Percentiles rank a stretch among this genome's conserved stretches.
These are phyloP conservation scores for Diaporthe vexans DNA, from an alignment of 2,329 filamentous ascomycete genomes.

Conservation along the genomic window DNA sequence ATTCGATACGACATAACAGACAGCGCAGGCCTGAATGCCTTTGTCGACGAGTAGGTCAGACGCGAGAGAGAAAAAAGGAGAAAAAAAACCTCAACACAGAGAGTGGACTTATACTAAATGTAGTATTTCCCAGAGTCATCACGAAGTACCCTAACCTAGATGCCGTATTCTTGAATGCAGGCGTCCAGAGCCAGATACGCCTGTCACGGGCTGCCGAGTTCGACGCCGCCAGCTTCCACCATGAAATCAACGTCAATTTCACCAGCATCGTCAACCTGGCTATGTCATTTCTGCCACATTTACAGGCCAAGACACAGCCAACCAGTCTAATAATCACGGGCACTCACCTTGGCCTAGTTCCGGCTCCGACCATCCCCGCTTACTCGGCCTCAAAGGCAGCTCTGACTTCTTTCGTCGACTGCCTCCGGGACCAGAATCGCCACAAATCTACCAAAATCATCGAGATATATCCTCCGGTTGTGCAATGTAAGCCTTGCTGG, in stretches of 20 bases:
- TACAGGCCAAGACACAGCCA: conserved; percentile 44
- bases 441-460: conserved; percentile 52
- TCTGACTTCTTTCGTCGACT: conserved; percentile 56
- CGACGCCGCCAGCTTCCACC: conserved; percentile 51
- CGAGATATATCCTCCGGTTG: conserved; percentile 54
- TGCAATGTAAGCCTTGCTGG: conserved; percentile 50
- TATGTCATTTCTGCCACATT: conserved; percentile 57
- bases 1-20: conserved; percentile 58
- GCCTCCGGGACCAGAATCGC: conserved; percentile 51
- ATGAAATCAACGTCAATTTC: conserved; percentile 59
- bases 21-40: conserved; percentile 52
- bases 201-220: conserved; percentile 57
- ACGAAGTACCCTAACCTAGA: conserved; percentile 58
- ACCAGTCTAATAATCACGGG: conserved; percentile 51
- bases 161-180: conserved; percentile 55
- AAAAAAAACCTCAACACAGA: not conserved
- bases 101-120: not conserved
- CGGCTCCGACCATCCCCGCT: conserved; percentile 51
- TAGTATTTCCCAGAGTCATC: conserved; percentile 15
- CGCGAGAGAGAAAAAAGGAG: too few relatives aligned
- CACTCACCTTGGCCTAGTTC: conserved; percentile 56
- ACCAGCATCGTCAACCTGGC: conserved; percentile 56
- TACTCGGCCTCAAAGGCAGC: conserved; percentile 63
- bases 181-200: conserved; percentile 47
- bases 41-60: conserved; percentile 43